Evolutionary conservation across 2,329 filamentous ascomycete genomes (phyloP).

Genomic region (Epichloe coenophiala): DNA sequence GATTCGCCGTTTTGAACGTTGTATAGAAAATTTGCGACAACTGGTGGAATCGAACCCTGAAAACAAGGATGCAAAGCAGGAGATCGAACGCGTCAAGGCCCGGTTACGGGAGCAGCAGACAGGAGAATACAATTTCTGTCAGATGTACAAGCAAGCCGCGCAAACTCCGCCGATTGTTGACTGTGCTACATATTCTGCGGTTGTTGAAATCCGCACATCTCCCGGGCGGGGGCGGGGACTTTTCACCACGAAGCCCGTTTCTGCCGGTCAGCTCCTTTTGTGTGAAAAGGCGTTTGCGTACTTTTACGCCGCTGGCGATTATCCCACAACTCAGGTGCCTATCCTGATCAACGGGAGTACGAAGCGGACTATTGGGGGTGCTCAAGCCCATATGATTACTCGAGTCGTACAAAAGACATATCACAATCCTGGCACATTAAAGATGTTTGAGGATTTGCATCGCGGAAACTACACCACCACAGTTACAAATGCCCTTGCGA

Average conservation of each 20-base stretch:
- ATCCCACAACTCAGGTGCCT: not conserved
- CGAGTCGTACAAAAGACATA: conserved; percentile 31
- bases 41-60: not conserved
- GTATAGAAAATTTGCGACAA: conserved; percentile 18
- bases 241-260: conserved; percentile 33
- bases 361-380: conserved; percentile 16
- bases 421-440: conserved; percentile 21
- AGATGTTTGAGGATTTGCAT: conserved; percentile 23
- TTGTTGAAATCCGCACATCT: conserved; percentile 27
- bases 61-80: not conserved
- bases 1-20: conserved; percentile 24
- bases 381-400: conserved; percentile 26
- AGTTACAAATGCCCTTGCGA: too few relatives aligned
- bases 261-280: conserved; percentile 36
- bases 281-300: conserved; percentile 43
- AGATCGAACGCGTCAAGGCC: conserved; percentile 11
- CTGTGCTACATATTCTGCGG: conserved; percentile 29
- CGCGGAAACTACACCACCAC: conserved; percentile 23
- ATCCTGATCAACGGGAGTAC: conserved; percentile 19
- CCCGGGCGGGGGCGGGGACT: conserved; percentile 32
- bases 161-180: conserved; percentile 20
- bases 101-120: conserved; percentile 25
- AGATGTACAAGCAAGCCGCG: not conserved
- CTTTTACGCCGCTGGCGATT: conserved; percentile 15
- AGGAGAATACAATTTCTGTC: conserved; percentile 25